A percentile compares a stretch with the other conserved stretches of the same genome.
Evolutionary conservation across 2,329 filamentous ascomycete species (phyloP).

Genomic region (Alternaria hordeiaustralica): DNA sequence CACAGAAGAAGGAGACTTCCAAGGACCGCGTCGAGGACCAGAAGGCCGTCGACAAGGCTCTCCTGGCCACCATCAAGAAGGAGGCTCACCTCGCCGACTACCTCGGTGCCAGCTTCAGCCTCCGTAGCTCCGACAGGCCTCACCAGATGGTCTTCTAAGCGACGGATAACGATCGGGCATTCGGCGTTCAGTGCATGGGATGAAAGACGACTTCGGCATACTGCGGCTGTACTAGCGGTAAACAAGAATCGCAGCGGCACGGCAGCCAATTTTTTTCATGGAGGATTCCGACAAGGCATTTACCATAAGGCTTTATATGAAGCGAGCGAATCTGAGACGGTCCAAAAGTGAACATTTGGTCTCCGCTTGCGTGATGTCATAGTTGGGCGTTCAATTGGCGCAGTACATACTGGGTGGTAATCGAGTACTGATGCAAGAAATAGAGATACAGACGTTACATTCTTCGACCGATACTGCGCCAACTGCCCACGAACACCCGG

Average conservation of each 20-base stretch:
- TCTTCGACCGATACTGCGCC: conserved; percentile 24
- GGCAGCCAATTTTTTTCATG: conserved; percentile 48
- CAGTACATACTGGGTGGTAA: conserved; percentile 29
- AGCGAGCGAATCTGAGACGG: conserved; percentile 51
- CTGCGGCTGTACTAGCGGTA: conserved; percentile 50
- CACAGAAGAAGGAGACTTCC: conserved; percentile 93
- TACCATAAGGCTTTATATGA: conserved; percentile 50
- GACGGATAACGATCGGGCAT: conserved; percentile 43
- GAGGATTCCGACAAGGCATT: conserved; percentile 49
- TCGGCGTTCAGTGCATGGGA: conserved; percentile 51
- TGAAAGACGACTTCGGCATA: conserved; percentile 50
- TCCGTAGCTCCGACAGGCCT: conserved; percentile 99
- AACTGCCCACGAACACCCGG: not conserved
- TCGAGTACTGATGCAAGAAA: conserved; percentile 39
- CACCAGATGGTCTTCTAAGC: conserved; percentile 99
- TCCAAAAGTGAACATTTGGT: conserved; percentile 47
- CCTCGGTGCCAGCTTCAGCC: conserved; percentile 94
- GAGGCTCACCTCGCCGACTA: conserved; percentile 92
- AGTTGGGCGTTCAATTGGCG: conserved; percentile 31
- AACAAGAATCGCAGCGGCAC: conserved; percentile 42
- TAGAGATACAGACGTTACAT: conserved; percentile 34
- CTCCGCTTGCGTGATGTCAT: conserved; percentile 45
- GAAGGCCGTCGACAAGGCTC: conserved; percentile 97
- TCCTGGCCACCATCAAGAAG: conserved; percentile 98
- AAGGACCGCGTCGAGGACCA: conserved; percentile 94